phyloP scores from a whole-genome alignment of 1,139 yeast species.

The Yamadazyma siamensis region DNA sequence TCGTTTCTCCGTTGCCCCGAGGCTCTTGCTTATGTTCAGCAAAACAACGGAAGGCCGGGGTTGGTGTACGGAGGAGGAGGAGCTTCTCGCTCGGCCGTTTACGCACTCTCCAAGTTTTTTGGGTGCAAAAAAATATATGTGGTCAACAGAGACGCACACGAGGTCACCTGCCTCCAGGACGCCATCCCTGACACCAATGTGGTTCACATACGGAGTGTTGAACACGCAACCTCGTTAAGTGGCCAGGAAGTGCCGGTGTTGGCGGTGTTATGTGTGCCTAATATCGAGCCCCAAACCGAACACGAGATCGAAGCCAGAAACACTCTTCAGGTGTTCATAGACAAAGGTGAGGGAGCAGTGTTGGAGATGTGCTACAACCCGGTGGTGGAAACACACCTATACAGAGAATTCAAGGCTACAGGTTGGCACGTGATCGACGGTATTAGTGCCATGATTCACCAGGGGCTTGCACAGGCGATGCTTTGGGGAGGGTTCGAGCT shows the following conservation, averaged over 20 bases:
- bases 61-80: slow-evolving; percentile 34
- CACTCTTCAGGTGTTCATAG: slow-evolving; percentile 23
- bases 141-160: slow-evolving; percentile 22
- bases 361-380: slow-evolving; percentile 34
- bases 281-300: slow-evolving; percentile 18
- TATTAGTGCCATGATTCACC: slow-evolving; percentile 26
- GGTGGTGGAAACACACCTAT: slow-evolving; percentile 18
- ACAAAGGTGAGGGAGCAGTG: slow-evolving; percentile 20
- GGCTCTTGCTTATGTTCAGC: slow-evolving; percentile 6
- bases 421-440: slow-evolving; percentile 27
- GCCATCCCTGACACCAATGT: slow-evolving; percentile 20
- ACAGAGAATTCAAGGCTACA: slow-evolving; percentile 17
- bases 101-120: slow-evolving; percentile 21
- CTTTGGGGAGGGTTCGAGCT: slow-evolving; percentile 24
- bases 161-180: slow-evolving; percentile 18
- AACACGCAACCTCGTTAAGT: slow-evolving; percentile 15
- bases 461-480: slow-evolving; percentile 26
- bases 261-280: slow-evolving; percentile 26
- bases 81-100: slow-evolving; percentile 29
- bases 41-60: slow-evolving; percentile 17
- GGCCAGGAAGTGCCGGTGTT: slow-evolving; percentile 17
- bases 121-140: slow-evolving; percentile 22
- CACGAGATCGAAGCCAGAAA: slow-evolving; percentile 20
- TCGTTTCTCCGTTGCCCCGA: slow-evolving; percentile 18
- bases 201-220: slow-evolving; percentile 18